Conservation (phyloP, 352 stramenopile species). For the Phytophthora podocarpi region DNA sequence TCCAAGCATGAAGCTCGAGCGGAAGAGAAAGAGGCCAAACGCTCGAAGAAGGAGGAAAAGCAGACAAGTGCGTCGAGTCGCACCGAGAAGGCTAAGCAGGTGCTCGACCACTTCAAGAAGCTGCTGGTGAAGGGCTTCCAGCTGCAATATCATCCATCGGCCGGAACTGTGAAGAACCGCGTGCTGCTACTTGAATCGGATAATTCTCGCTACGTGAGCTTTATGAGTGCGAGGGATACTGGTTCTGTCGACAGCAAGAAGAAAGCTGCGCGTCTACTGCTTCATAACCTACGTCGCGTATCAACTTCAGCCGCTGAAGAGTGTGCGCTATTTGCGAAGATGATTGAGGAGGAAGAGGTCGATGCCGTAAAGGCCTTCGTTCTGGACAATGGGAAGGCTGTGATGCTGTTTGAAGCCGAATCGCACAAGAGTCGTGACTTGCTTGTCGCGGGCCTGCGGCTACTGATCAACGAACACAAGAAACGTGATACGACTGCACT, state of each 20-base stretch:
- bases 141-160: slow-evolving; percentile 62
- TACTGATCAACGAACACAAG: slow-evolving; percentile 69
- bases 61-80: slow-evolving; percentile 10
- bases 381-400: slow-evolving; percentile 65
- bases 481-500: slow-evolving; percentile 47
- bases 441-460: slow-evolving; percentile 62
- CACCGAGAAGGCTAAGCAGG: slow-evolving; percentile 60
- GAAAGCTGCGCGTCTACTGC: slow-evolving; percentile 58
- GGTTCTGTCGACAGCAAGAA: slow-evolving; percentile 40
- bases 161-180: slow-evolving; percentile 51
- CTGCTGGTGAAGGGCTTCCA: slow-evolving; percentile 69
- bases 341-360: slow-evolving; percentile 34
- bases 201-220: slow-evolving; percentile 59
- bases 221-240: slow-evolving; percentile 44
- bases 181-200: slow-evolving; percentile 43
- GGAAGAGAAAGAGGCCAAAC: slow-evolving; percentile 9
- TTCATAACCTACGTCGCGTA: slow-evolving; percentile 63
- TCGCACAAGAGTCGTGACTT: slow-evolving; percentile 70
- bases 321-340: slow-evolving; percentile 33
- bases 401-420: slow-evolving; percentile 69
- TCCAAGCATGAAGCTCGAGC: background rate
- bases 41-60: slow-evolving; percentile 21
- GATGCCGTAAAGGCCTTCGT: slow-evolving; percentile 40
- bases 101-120: slow-evolving; percentile 77
- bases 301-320: slow-evolving; percentile 34